A percentile compares a stretch with the other conserved stretches of the same genome.
Conservation (phyloP, 2,329 filamentous ascomycete species). For the Aschersonia sp. region DNA sequence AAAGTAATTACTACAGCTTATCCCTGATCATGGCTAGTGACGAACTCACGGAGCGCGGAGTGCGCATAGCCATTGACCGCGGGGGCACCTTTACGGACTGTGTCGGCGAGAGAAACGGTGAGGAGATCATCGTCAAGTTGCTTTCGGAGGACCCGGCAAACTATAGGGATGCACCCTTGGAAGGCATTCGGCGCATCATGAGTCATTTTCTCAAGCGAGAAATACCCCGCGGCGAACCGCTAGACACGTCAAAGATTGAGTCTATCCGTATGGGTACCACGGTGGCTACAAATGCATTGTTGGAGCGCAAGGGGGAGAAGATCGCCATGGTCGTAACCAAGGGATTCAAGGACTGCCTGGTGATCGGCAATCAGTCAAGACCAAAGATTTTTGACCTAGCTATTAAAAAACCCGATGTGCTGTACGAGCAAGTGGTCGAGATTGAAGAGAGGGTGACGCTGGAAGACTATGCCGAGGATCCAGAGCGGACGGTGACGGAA, state of each 20-base stretch:
- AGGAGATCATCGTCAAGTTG: conserved; percentile 57
- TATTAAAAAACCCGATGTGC: conserved; percentile 50
- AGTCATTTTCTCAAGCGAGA: conserved; percentile 16
- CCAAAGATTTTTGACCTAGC: conserved; percentile 62
- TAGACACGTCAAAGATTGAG: conserved; percentile 29
- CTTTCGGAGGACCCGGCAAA: conserved; percentile 58
- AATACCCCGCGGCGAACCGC: conserved; percentile 17
- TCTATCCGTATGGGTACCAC: conserved; percentile 73
- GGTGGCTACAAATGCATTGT: conserved; percentile 62
- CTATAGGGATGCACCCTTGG: conserved; percentile 59
- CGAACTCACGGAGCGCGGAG: conserved; percentile 57
- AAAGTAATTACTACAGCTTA: neutral
- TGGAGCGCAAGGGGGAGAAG: conserved; percentile 59
- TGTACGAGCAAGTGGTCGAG: conserved; percentile 57
- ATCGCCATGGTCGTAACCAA: conserved; percentile 58
- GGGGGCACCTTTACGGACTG: conserved; percentile 53
- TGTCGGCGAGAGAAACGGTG: conserved; percentile 48
- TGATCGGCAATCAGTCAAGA: conserved; percentile 60
- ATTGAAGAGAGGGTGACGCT: conserved; percentile 63
- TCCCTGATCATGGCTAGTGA: neutral
- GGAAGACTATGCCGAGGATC: conserved; percentile 61
- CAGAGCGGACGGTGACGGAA: conserved; percentile 25
- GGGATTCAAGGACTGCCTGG: conserved; percentile 57
- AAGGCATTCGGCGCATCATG: conserved; percentile 46
- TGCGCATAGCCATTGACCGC: conserved; percentile 19